Evolutionary conservation across 805 yeast species (phyloP).

Genomic region (Torulaspora delbrueckii): DNA sequence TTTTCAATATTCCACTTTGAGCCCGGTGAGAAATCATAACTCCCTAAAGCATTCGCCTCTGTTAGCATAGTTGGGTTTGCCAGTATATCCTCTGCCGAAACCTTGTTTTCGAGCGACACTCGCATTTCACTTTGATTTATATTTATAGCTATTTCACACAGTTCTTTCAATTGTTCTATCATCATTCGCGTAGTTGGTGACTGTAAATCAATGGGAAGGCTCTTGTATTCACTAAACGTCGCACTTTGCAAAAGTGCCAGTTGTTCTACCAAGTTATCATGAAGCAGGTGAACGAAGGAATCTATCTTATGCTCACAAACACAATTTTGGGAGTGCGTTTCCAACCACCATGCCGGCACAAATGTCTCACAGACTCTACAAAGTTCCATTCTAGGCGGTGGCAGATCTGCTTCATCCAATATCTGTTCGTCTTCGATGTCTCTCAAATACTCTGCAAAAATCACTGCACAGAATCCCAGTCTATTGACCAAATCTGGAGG

Average conservation of each 20-base stretch:
- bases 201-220: constrained; percentile 36
- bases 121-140: constrained; percentile 66
- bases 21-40: constrained; percentile 50
- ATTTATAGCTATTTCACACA: constrained; percentile 69
- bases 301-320: constrained; percentile 77
- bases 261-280: constrained; percentile 75
- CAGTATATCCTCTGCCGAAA: constrained; percentile 16
- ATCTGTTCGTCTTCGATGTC: constrained; percentile 59
- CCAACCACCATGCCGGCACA: constrained; percentile 96
- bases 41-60: constrained; percentile 15
- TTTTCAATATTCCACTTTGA: constrained; percentile 52
- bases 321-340: constrained; percentile 83
- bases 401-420: constrained; percentile 58
- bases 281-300: constrained; percentile 67
- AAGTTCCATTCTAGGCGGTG: constrained; percentile 74
- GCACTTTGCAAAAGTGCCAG: constrained; percentile 42
- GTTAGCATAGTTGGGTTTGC: constrained; percentile 12
- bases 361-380: constrained; percentile 90
- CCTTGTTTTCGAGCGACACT: constrained; percentile 21
- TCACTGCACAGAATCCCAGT: constrained; percentile 84
- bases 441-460: constrained; percentile 69
- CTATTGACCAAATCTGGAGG: constrained; percentile 67
- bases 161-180: constrained; percentile 39
- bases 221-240: constrained; percentile 49
- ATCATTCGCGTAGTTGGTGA: constrained; percentile 15